Percentiles rank a stretch among this genome's conserved stretches.
phyloP scores from a whole-genome alignment of 306 rosid species.

The Trichosanthes cucumerina region DNA sequence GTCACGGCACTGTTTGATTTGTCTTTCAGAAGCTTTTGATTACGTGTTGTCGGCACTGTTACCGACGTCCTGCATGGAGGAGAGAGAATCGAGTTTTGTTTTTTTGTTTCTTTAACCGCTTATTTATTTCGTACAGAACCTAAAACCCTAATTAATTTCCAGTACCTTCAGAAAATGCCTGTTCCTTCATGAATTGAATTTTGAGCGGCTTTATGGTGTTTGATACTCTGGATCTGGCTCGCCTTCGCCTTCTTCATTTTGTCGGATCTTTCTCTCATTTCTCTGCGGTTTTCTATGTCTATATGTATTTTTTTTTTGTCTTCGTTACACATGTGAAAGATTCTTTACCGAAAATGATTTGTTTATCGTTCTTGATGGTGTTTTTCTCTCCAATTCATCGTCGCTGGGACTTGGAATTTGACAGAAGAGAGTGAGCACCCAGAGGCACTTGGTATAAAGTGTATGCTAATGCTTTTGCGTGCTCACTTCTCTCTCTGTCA shows the following conservation, averaged over 20 bases:
- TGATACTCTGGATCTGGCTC: background rate
- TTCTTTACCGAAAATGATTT: background rate
- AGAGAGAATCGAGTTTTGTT: background rate
- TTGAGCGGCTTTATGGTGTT: background rate
- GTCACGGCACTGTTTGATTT: conserved; percentile 2
- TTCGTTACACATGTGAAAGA: background rate
- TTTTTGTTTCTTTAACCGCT: background rate
- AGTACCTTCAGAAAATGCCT: background rate
- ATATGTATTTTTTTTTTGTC: background rate
- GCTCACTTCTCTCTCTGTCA: conserved; percentile 90
- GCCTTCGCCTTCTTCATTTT: background rate
- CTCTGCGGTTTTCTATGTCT: background rate
- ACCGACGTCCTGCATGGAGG: conserved; percentile 15
- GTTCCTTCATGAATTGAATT: background rate
- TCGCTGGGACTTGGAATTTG: conserved; percentile 41
- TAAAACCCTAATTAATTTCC: conserved; percentile 11
- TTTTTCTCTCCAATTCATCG: background rate
- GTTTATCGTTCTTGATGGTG: background rate
- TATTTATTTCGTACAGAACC: background rate
- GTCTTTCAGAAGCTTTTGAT: conserved; percentile 4
- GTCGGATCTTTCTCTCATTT: background rate
- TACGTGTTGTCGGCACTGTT: conserved; percentile 11
- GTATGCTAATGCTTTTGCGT: conserved; percentile 60
- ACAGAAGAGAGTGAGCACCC: conserved; percentile 99
- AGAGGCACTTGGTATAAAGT: conserved; percentile 43